Base-by-base conservation (phyloP, 2,329 filamentous ascomycete species). In the Aspergillus sp. region DNA sequence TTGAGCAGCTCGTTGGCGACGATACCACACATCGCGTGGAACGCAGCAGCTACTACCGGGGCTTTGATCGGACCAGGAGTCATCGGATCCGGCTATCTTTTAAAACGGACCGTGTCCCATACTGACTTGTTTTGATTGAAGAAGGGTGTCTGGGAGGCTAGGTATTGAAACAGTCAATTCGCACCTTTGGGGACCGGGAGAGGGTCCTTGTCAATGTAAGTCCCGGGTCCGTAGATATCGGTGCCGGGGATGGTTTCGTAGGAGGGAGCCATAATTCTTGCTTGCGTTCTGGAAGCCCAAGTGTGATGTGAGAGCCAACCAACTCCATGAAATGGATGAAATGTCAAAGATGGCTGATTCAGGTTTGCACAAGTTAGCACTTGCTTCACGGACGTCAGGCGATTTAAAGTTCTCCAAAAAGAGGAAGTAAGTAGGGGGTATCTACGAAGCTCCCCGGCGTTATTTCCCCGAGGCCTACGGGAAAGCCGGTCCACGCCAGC, bases 61-160 rank as follows among this genome's bases (percentile, higher is more conserved):
- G 77, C 70, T 61, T 81, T 81, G 56, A 81, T 74, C 2, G 78
- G 78, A 0, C 78, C 75, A 2, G 78, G 79, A 4, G 80, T 72
- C 36, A 77, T 71, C 10, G 79, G 77, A 1, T 73, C 66, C 1
- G 73, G 69, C 18, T 72, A 67, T 6, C 79, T 79, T 5, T 73
- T 67, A 58, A 81, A 81, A 6, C 70, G 59, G 32, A 80, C 78
- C 56, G 69, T 67, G 24, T 67, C 55, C 67, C 65, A 70, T 55
- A 57, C 31, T 10, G 56, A 55, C 7, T 50, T 50, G 62, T 78
- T 70, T 49, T 73, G 65, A 5, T 73, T 78, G 59, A 80, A 80
- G 6, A 73, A 75, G 2, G 78, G 78, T 0, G 78, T 80, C 51
- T 64, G 56, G 3, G 67, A 66, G 4, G 75, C 76, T 14, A 80